Evolutionary conservation across 2,329 filamentous ascomycete species (phyloP).

Genomic region (Colletotrichum australisinense): DNA sequence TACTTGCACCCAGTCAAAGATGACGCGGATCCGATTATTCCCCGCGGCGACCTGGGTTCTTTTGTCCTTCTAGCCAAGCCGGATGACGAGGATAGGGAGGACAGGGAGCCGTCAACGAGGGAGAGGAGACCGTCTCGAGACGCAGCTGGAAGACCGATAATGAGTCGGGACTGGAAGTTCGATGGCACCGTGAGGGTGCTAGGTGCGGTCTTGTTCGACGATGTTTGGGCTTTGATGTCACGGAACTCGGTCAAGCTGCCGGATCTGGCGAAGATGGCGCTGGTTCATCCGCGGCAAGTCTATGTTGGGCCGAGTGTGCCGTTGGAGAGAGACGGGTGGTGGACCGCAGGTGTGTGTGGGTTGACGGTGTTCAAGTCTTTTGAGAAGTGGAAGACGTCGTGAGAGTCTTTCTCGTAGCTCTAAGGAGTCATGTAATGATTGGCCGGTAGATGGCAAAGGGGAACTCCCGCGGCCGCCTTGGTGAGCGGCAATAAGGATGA

Average conservation of each 20-base stretch:
- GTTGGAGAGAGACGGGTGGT: slow-evolving; percentile 11
- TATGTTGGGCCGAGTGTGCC: slow-evolving; percentile 19
- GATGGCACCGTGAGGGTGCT: slow-evolving; percentile 12
- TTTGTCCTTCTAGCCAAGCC: slow-evolving; percentile 39
- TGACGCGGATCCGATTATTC: slow-evolving; percentile 19
- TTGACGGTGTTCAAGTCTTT: slow-evolving; percentile 15
- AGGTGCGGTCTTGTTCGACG: slow-evolving; percentile 18
- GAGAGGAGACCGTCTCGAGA: slow-evolving; percentile 15
- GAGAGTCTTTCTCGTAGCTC: background rate
- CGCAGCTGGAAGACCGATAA: background rate
- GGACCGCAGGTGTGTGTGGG: background rate
- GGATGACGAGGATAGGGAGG: background rate
- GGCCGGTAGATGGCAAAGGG: background rate
- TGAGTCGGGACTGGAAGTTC: background rate
- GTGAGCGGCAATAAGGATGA: no score
- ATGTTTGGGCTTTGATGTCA: background rate
- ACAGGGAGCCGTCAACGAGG: background rate
- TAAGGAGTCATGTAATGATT: background rate
- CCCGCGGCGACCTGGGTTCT: slow-evolving; percentile 15
- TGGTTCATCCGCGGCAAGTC: slow-evolving; percentile 6
- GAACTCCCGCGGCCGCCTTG: background rate
- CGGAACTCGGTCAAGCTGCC: background rate
- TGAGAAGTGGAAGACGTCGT: slow-evolving; percentile 7
- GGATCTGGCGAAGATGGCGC: background rate
- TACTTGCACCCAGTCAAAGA: slow-evolving; percentile 36